A percentile compares a stretch with the other conserved stretches of the same genome.
These are phyloP conservation scores for Cladophialophora bantiana DNA, from an alignment of 2,329 filamentous ascomycete species.

Conservation along the genomic window DNA sequence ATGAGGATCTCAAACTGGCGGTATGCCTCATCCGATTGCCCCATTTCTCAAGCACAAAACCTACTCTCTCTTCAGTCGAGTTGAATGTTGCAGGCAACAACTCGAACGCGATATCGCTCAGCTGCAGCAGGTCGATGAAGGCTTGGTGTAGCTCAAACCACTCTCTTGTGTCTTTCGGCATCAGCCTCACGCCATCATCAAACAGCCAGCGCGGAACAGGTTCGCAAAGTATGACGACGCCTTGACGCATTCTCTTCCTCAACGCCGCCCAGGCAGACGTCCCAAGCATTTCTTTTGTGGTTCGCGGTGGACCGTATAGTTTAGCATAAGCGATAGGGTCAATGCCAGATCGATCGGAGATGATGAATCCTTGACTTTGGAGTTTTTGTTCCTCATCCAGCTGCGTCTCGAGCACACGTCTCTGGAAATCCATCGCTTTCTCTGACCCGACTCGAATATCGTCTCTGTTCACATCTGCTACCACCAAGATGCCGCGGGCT, in stretches of 20 bases:
- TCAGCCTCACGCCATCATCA: slow-evolving; percentile 15
- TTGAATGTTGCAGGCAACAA: slow-evolving; percentile 8
- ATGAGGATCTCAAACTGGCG: not conserved
- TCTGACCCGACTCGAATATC: slow-evolving; percentile 8
- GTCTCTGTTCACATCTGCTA: slow-evolving; percentile 11
- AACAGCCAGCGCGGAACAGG: slow-evolving; percentile 8
- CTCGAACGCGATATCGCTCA: slow-evolving; percentile 6
- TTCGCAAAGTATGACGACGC: slow-evolving; percentile 8
- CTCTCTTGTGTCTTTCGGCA: slow-evolving; percentile 7
- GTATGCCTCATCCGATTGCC: not conserved
- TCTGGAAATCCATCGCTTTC: slow-evolving; percentile 10
- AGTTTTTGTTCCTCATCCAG: slow-evolving; percentile 2
- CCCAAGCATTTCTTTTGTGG: not conserved
- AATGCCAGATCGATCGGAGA: slow-evolving; percentile 19
- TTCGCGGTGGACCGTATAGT: slow-evolving; percentile 7
- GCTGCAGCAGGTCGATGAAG: slow-evolving; percentile 1
- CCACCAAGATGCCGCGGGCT: slow-evolving; percentile 9
- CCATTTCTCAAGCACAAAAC: slow-evolving; percentile 8
- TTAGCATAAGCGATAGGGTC: slow-evolving; percentile 13
- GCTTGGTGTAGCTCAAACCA: slow-evolving; percentile 8
- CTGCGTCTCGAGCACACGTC: slow-evolving; percentile 8
- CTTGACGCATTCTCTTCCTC: slow-evolving; percentile 8
- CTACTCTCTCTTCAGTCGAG: slow-evolving; percentile 9
- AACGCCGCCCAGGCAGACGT: not conserved
- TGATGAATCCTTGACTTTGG: not conserved